Evolutionary conservation across 116 monocot species (phyloP).

Genomic region (Phalaenopsis hybrid): DNA sequence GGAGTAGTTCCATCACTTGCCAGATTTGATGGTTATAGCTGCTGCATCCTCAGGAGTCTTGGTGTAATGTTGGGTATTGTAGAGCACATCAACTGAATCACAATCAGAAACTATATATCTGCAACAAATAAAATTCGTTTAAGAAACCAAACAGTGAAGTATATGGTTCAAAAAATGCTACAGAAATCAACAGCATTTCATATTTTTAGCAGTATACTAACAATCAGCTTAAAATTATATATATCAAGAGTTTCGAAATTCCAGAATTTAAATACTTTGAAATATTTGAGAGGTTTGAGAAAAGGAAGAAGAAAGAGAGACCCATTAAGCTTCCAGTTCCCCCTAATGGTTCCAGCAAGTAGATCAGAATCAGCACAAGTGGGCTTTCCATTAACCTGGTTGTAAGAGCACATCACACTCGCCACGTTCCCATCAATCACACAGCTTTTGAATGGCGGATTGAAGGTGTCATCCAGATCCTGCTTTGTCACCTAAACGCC

Average conservation of each 20-base stretch:
- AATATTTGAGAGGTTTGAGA: neutral
- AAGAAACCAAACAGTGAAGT: neutral
- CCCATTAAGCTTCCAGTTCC: conserved; percentile 97
- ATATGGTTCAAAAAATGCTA: neutral
- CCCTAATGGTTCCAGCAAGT: conserved; percentile 68
- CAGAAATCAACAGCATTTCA: neutral
- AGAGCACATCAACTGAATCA: conserved; percentile 84
- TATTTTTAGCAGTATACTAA: too few relatives aligned
- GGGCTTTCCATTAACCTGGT: conserved; percentile 81
- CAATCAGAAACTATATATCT: conserved; percentile 96
- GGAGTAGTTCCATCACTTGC: conserved; percentile 13
- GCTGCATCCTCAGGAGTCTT: conserved; percentile 86
- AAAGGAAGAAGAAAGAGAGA: conserved; percentile 14
- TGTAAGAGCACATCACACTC: conserved; percentile 98
- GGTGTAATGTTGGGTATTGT: conserved; percentile 74
- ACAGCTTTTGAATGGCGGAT: conserved; percentile 93
- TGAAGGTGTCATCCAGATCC: conserved; percentile 81
- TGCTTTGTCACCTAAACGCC: conserved; percentile 68
- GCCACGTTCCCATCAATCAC: conserved; percentile 90
- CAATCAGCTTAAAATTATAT: neutral
- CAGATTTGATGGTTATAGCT: conserved; percentile 68
- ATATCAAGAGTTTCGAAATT: neutral
- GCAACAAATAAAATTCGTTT: conserved; percentile 7
- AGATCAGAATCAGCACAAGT: conserved; percentile 85
- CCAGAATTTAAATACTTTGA: neutral